Evolutionary conservation across 2,329 filamentous ascomycete species (phyloP), one percentile per base, ranked within the genome.

Genomic region (Colletotrichum lindemuthianum): DNA sequence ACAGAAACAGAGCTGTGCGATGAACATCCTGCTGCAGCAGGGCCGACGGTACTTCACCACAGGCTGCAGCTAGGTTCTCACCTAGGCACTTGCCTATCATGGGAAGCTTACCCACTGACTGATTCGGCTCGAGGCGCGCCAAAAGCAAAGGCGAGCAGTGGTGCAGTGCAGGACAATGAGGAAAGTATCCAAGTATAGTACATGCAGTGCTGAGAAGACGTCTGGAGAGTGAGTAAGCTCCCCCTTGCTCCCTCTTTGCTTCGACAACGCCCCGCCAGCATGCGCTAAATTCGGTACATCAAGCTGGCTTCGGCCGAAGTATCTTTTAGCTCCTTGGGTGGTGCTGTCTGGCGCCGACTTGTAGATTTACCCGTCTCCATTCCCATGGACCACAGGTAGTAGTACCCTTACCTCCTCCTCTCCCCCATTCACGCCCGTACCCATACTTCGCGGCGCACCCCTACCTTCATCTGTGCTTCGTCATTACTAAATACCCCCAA

Each of bases 401-500:
- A 11, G 41, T 48, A 48, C 48, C 40, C n/a, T 37, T 47, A 60
- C 50, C 34, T 43, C 41, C 43, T 57, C 24, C 34, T 44, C 36
- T 11, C 50, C 44, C n/a, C 49, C 48, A 49, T 59, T 41, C 48
- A 63, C 60, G 40, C 47, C 60, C 40, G 58, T 57, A 64, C 44
- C 63, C 59, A 54, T 64, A 52, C 50, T 47, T 56, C 60, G 39
- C 60, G 41, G 48, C 56, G 40, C 60, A 60, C 56, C 65, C 65
- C 66, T 66, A 65, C 58, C 59, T 65, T 49, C 63, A 63, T 57
- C 63, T 63, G 63, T 65, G 58, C 64, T 57, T 63, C 63, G 63
- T 68, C 66, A 66, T 68, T 68, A 68, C 66, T 68, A 68, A 68
- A 60, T 67, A 63, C 63, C 66, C 24, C 59, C 65, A 67, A 65